Base-by-base conservation (phyloP, 1,284 basidiomycete genomes). In the Anthracocystis setariae region DNA sequence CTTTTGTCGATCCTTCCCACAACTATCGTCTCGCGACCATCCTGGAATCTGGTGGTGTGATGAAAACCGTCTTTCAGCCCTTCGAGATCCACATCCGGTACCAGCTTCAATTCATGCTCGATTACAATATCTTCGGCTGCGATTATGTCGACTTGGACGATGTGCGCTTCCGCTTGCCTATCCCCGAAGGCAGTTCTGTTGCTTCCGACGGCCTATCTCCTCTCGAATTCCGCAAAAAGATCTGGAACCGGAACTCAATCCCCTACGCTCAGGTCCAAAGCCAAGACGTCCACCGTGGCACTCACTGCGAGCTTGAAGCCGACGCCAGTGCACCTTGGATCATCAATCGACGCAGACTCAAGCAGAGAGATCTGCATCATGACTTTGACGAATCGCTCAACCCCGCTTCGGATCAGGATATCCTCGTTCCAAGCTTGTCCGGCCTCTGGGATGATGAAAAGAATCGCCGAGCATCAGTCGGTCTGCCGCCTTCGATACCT, bases 371-470 rank as follows among this genome's bases (percentile, higher is more conserved):
- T 58, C 80, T 94, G 1, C 93, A 95, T 73, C 88, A 92, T 81
- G 88, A 88, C 66, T 76, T 79, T 48, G 73, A 69, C 23, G 73
- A 79, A 37, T 23, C 29, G 4, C n/a, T 33, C 8, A 29, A 27
- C 37, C 32, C 51, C 3, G 46, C 46, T 4, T 25, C 53, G 8
- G 48, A 55, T 12, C 49, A 60, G 15, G 91, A 92, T 71, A 93
- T 92, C 48, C 87, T 96, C 23, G 91, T 98, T 0, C 87, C 90
- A 25, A 90, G 92, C 73, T 90, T 98, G 51, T 89, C 90, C 53
- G 94, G 96, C 82, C 86, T 98, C 1, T 98, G 95, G 95, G 91
- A 94, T 54, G 93, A 96, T 74, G 95, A 98, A 82, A 88, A 90
- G 10, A 85, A 86, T 10, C 88, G 93, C 4, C 86, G 94, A 25